Base-by-base conservation (phyloP, 306 rosid genomes). In the Acacia confusa region DNA sequence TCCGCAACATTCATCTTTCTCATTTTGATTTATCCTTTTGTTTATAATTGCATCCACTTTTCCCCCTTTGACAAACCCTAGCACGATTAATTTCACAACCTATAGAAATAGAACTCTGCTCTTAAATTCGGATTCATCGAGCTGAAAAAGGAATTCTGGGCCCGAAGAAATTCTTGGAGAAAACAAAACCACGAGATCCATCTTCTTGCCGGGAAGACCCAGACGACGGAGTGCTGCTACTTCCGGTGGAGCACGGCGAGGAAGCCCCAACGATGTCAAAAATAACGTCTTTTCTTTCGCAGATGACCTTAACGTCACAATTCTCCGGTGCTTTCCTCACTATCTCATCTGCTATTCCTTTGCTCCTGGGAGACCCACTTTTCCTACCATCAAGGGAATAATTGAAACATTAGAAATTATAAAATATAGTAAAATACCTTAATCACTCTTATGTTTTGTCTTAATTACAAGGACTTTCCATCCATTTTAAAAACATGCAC, bases 211-310 rank as follows among this genome's bases (percentile, higher is more conserved):
- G 32, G 19, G 78, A 58, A 40, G 9, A 60, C 73, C 8, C 73
- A 40, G 13, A 60, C 66, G 6, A 66, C 25, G 36, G 41, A 45
- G 6, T 81, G 63, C 20, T 81, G 63, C 20, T 38, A 10, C 38
- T 43, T 19, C 75, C 72, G n/a, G 6, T 45, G 32, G 55, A 70
- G 71, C 40, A 43, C 7, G 82, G 11, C 7, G 86, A 77, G 47
- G 52, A 57, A 48, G 19, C 20, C 5, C 12, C 52, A 36, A 76
- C 30, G 48, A 83, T 73, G 14, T 81, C 43, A 1, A 55, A 81
- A 3, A 65, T 81, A 70, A 87, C 88, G 50, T 87, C 88, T 44
- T 32, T 84, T 55, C 86, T 86, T 78, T 84, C 78, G 6, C 90
- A 84, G 45, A 87, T 81, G 75, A 87, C 75, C 58, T 81, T 87